Evolutionary conservation across 495 filamentous ascomycete genomes (phyloP), one percentile per base, ranked within the genome.

Genomic region (Elaphomyces granulatus): DNA sequence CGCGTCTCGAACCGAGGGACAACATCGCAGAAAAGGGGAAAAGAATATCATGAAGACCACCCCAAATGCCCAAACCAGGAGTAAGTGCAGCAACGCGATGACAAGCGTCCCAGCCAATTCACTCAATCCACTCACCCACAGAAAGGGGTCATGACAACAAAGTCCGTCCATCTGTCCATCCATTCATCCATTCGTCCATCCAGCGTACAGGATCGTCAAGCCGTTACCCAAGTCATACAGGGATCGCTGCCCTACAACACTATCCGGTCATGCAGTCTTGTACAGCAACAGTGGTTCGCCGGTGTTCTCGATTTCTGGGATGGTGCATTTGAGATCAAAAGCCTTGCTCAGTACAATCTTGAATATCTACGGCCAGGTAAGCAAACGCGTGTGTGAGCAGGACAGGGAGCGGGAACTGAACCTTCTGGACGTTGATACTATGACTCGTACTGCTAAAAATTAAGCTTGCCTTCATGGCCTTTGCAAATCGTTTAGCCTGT

Each of bases 401-500:
- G 8, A 20, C 21, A 17, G 35, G 39, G 15, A 32, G 8, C 16
- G 3, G 17, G 12, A 44, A n/a, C 8, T 59, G 18, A 52, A 94
- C 90, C 82, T 98, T 98, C 57, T 98, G 90, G 20, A 98, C 90
- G 49, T 98, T 98, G 67, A 98, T 98, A 58, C 86, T 94, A 59
- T 98, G 90, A 58, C 86, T 94, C 20, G 90, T 98, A 56, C 87
- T 94, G 63, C 85, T 94, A 63, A 98, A 98, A 54, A 98, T 95
- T 46, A 98, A 66, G 52, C 81, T 83, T 40, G 90, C 90, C 47
- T 88, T 85, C 90, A 98, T 98, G 9, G 90, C 90, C 55, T 93
- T 92, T 41, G 90, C 90, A 56, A 96, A 98, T 40, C 92, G 77
- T 42, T 87, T 83, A 20, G 90, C 90, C 85, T 94, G 41, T 37